Evolutionary conservation across 1,139 yeast species (phyloP).

Genomic region (Blastobotrys malaysiensis): DNA sequence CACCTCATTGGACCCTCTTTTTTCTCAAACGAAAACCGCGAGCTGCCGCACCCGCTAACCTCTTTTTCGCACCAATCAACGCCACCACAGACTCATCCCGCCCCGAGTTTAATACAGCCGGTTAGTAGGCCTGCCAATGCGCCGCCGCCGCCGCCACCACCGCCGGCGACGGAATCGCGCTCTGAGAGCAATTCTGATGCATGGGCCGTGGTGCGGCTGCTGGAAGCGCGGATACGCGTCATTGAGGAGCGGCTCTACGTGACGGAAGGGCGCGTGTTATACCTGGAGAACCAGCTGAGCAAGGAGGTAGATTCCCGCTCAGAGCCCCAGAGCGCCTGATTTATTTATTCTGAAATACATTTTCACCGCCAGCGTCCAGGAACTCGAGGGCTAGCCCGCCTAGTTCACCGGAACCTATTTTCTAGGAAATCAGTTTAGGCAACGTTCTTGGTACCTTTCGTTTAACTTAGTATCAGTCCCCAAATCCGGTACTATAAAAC

Average conservation of each 20-base stretch:
- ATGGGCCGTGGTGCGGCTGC: conserved; percentile 21
- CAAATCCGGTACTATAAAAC: no score
- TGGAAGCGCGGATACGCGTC: conserved; percentile 29
- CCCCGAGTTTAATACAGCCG: background rate
- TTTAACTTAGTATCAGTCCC: no score
- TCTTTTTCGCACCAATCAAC: background rate
- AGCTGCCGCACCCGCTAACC: background rate
- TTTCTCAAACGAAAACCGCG: conserved; percentile 3
- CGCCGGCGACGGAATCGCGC: background rate
- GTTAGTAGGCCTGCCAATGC: background rate
- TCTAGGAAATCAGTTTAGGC: no score
- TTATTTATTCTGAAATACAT: background rate
- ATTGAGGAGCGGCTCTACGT: conserved; percentile 31
- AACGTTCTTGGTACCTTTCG: no score
- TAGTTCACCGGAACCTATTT: no score
- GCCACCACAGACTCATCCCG: background rate
- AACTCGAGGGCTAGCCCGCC: no score
- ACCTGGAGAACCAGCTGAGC: conserved; percentile 4
- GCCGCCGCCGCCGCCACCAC: conserved; percentile 4
- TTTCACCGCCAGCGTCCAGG: no score
- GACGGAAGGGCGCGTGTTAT: conserved; percentile 22
- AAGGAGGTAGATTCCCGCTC: background rate
- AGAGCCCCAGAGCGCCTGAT: background rate
- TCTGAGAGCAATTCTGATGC: conserved; percentile 11
- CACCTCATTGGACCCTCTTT: conserved; percentile 18